Evolutionary conservation across 805 yeast species (phyloP), one percentile per base, ranked within the genome.

Genomic region (Ogataea polymorpha): DNA sequence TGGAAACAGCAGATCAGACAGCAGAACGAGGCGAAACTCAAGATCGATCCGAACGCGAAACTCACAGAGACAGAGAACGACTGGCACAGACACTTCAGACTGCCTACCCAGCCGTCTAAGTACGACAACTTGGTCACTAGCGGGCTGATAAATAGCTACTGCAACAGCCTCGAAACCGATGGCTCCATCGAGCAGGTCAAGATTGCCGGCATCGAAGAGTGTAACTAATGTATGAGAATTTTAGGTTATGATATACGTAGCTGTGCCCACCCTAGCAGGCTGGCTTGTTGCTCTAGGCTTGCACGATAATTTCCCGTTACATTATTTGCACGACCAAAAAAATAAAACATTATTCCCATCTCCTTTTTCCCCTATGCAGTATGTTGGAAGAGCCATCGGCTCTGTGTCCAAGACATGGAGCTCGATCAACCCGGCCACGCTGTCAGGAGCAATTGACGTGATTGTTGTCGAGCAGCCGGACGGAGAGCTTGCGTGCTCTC

Each of bases 391-490:
- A 58, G 97, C 96, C 14, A 82, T 95, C 45, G 97, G 88, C 23
- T 84, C 95, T 26, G 96, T 93, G 6, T 90, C 96, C 43, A 89
- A 89, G 62, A 93, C 96, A 36, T 91, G 97, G 98, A 88, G 89
- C 50, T 87, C 97, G 20, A 79, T 93, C 51, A 93, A 93, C 56
- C 99, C 99, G 2, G 88, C 98, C 1, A 93, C 99, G 0, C 73
- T 93, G 13, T 82, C 95, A 15, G 99, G 99, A 5, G 99, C 98
- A 15, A 93, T 93, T 61, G 99, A 93, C 63, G 89, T 93, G 40
- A 87, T 93, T 29, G 98, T 90, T 8, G 83, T 93, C 10, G 96
- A 91, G 64, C 95, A 87, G 58, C 85, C 86, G 10, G 80, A 83
- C 58, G 91, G 86, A 26, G 63, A 58, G 13, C 37, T 64, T 26